Base-by-base conservation (phyloP, 176 grass and related monocot genomes). In the Secale cereale region DNA sequence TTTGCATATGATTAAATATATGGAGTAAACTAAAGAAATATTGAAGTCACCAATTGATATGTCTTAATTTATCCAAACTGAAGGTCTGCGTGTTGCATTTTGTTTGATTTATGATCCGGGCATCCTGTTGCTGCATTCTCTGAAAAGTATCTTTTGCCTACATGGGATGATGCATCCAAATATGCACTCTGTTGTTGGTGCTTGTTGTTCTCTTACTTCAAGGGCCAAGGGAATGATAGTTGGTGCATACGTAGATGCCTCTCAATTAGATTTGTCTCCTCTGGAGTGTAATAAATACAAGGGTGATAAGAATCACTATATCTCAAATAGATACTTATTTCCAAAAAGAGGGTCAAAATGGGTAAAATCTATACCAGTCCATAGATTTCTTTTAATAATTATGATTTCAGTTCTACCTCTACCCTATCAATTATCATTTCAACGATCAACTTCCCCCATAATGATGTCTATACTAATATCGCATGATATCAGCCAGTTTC, bases 11-110 rank as follows among this genome's bases (percentile, higher is more conserved):
- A 40, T 70, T 82, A 40, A 28, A 19, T 57, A 59, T 84, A 17
- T 84, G 9, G 25, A 35, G 7, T 50, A 88, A 52, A 83, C 56
- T 50, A 39, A 84, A 85, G 33, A 54, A 85, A 77, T 31, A 50
- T 78, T 69, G 5, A n/a, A 37, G 32, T 19, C 66, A 69, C 20
- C 32, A 69, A n/a, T 37, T 43, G 37, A 72, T 70, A 70, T 72
- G 40, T 72, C 69, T 43, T 72, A 13, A 72, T 45, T 70, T 25
- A 15, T 22, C 35, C 36, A 72, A 72, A 72, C 39, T 72, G 37
- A 72, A 27, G 36, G n/a, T 40, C 35, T n/a, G 25, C 25, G 1
- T 68, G 31, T 68, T 36, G 65, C 32, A 20, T 36, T 1, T 27
- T 72, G 69, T 26, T 72, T 72, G 37, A 72, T 25, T 37, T 72